These are phyloP conservation scores for Miscanthus lutarioriparius DNA, from an alignment of 176 grass and related monocot species.

Conservation along the genomic window DNA sequence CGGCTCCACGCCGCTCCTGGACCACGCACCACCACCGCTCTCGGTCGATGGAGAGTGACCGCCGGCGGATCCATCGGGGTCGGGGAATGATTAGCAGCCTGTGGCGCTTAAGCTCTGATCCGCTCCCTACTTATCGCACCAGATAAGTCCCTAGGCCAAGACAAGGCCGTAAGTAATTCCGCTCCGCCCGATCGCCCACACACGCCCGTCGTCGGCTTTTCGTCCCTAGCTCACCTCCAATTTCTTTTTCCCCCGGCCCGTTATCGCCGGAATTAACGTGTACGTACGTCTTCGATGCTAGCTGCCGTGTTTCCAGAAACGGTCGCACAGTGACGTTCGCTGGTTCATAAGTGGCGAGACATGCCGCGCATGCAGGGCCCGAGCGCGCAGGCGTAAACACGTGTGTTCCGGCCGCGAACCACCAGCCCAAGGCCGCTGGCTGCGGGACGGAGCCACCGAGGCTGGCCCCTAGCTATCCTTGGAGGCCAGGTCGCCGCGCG, in stretches of 20 bases:
- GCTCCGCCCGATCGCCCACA: too few species aligned
- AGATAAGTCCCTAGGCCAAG: background rate
- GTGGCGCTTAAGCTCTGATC: background rate
- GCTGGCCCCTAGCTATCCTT: background rate
- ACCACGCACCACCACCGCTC: background rate
- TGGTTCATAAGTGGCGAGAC: background rate
- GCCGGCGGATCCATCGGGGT: too few species aligned
- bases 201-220: background rate
- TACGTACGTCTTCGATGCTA: too few species aligned
- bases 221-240: too few species aligned
- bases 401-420: slow-evolving; percentile 11
- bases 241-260: too few species aligned
- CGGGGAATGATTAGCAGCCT: background rate
- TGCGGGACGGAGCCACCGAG: background rate
- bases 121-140: background rate
- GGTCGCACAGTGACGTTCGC: background rate
- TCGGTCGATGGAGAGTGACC: background rate
- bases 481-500: background rate
- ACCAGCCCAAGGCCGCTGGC: slow-evolving; percentile 1
- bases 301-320: background rate
- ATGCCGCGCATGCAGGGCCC: slow-evolving; percentile 42
- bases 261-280: too few species aligned
- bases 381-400: background rate
- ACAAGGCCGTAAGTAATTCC: background rate
- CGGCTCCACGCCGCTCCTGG: background rate